Evolutionary conservation across 208 protist species (phyloP).

Genomic region (Balamuthia mandrillaris): DNA sequence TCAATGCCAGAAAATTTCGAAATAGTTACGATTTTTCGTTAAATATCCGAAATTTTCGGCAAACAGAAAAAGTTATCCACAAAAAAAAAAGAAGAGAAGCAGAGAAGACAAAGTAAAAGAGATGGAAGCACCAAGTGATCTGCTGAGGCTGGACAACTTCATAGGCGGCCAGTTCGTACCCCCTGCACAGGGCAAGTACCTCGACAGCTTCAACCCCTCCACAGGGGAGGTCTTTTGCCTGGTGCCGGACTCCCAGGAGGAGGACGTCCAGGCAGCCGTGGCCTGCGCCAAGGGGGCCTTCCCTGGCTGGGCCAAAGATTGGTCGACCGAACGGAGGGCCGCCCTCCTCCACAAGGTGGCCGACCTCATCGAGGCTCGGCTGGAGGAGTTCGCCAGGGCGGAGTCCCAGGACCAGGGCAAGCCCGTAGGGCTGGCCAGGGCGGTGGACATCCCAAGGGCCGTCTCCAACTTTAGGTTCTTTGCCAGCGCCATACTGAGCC

Average conservation of each 20-base stretch:
- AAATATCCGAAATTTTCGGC: too few relatives aligned
- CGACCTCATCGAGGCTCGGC: slow-evolving; percentile 47
- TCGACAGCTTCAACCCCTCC: slow-evolving; percentile 46
- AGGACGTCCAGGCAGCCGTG: slow-evolving; percentile 57
- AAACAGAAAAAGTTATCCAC: too few relatives aligned
- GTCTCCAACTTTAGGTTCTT: slow-evolving; percentile 73
- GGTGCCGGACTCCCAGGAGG: slow-evolving; percentile 40
- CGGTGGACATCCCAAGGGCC: slow-evolving; percentile 68
- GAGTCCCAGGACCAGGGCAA: slow-evolving; percentile 72
- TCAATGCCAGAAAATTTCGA: too few relatives aligned
- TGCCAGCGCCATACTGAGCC: slow-evolving; percentile 56
- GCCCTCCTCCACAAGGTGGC: slow-evolving; percentile 45
- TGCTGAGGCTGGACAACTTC: slow-evolving; percentile 27
- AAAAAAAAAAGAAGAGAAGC: too few relatives aligned
- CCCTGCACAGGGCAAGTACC: slow-evolving; percentile 10
- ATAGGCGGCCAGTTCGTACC: slow-evolving; percentile 42
- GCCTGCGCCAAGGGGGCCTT: slow-evolving; percentile 41
- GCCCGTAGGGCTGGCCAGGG: slow-evolving; percentile 53
- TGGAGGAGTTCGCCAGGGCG: slow-evolving; percentile 61
- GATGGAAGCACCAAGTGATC: neutral
- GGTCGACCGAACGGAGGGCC: slow-evolving; percentile 37
- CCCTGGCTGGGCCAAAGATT: neutral
- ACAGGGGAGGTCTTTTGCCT: slow-evolving; percentile 43
- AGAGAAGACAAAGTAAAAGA: too few relatives aligned
- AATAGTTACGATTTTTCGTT: too few relatives aligned